phyloP scores from a whole-genome alignment of 2,329 filamentous ascomycete genomes.

The Chaetoscypha palmicola region DNA sequence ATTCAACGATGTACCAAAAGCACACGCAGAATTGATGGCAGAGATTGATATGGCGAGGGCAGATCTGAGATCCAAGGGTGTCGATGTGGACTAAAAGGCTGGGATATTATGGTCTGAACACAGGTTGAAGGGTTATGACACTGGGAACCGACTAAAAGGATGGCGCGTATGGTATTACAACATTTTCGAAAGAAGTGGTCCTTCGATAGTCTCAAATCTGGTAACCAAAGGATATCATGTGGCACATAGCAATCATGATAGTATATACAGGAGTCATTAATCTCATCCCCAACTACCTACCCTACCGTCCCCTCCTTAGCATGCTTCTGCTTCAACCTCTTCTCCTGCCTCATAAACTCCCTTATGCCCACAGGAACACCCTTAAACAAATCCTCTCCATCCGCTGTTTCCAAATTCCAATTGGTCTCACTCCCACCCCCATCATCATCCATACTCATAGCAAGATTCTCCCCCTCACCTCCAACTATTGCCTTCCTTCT shows the following conservation, averaged over 20 bases:
- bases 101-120: too few relatives aligned
- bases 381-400: slow-evolving; percentile 64
- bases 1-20: slow-evolving; percentile 92
- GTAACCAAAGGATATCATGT: not conserved
- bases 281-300: not conserved
- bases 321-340: slow-evolving; percentile 75
- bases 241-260: not conserved
- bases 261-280: slow-evolving; percentile 1
- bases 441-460: slow-evolving; percentile 68
- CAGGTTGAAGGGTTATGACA: too few relatives aligned
- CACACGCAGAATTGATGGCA: slow-evolving; percentile 79
- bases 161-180: not conserved
- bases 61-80: slow-evolving; percentile 67
- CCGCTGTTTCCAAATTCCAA: slow-evolving; percentile 45
- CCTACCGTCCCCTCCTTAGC: slow-evolving; percentile 39
- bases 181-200: not conserved
- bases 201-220: not conserved
- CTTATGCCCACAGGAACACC: slow-evolving; percentile 85
- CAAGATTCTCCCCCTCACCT: slow-evolving; percentile 29
- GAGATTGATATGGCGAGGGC: slow-evolving; percentile 73
- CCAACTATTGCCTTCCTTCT: slow-evolving; percentile 20
- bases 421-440: slow-evolving; percentile 67
- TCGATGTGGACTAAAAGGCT: slow-evolving; percentile 41
- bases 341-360: slow-evolving; percentile 97
- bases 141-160: not conserved